Conservation (phyloP, 2,329 filamentous ascomycete species). For the Cercospora sojina region DNA sequence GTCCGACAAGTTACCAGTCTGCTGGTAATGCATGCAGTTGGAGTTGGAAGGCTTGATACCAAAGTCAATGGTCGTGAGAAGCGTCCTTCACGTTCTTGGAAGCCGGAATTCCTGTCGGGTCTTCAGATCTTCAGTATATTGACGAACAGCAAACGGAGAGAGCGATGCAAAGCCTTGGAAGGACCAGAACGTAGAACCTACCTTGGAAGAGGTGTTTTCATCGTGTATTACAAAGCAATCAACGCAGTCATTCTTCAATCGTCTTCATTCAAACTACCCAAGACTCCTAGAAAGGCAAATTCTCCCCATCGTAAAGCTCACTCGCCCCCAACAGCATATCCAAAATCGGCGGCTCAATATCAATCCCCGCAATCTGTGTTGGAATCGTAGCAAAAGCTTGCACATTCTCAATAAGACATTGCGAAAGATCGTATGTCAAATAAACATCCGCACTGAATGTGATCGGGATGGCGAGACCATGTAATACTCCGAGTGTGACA, state of each 20-base stretch:
- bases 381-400: not conserved
- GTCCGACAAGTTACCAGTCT: not conserved
- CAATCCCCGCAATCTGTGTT: not conserved
- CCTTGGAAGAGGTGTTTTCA: not conserved
- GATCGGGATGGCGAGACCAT: not conserved
- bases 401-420: not conserved
- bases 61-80: not conserved
- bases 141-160: not conserved
- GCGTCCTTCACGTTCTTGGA: not conserved
- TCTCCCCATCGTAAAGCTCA: not conserved
- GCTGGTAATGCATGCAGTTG: not conserved
- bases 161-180: not conserved
- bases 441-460: not conserved
- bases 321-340: not conserved
- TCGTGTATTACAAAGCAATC: no score
- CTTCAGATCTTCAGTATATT: not conserved
- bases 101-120: no score
- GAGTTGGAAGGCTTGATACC: not conserved
- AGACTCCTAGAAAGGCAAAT: not conserved
- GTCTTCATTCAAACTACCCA: not conserved
- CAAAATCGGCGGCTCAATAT: not conserved
- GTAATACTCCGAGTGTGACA: not conserved
- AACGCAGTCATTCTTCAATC: not conserved
- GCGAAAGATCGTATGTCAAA: not conserved
- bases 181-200: not conserved